These are phyloP conservation scores for Trichodelitschia bisporula DNA, from an alignment of 495 filamentous ascomycete species.

Conservation along the genomic window DNA sequence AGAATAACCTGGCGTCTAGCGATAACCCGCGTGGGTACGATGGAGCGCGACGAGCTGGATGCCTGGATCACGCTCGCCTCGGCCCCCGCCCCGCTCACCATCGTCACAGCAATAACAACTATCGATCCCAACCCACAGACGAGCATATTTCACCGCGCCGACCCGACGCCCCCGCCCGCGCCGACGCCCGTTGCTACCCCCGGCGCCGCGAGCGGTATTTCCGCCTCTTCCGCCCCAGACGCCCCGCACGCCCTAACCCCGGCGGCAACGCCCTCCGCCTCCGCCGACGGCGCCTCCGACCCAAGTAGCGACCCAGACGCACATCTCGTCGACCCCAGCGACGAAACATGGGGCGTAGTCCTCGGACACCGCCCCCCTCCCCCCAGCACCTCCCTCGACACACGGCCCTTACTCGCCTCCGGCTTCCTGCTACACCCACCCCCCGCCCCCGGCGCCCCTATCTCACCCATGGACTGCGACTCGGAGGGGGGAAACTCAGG, in stretches of 20 bases:
- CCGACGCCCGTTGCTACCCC: conserved; percentile 10
- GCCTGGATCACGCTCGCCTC: conserved; percentile 15
- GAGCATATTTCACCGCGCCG: conserved; percentile 1
- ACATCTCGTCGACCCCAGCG: conserved; percentile 47
- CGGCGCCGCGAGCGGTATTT: conserved; percentile 25
- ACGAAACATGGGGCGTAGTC: conserved; percentile 63
- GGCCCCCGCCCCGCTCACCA: conserved; percentile 12
- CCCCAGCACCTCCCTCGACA: conserved; percentile 2
- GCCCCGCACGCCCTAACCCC: conserved; percentile 7
- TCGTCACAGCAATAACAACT: background rate
- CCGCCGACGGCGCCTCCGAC: conserved; percentile 4
- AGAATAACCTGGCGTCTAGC: conserved; percentile 63
- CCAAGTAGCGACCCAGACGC: conserved; percentile 35
- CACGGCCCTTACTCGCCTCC: conserved; percentile 9
- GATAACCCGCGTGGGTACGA: conserved; percentile 44
- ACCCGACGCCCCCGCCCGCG: conserved; percentile 5
- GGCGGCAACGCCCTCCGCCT: conserved; percentile 9
- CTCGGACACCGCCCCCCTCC: conserved; percentile 29
- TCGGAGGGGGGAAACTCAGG: no score
- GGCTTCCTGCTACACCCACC: background rate
- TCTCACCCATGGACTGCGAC: no score
- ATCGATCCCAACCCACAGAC: conserved; percentile 2
- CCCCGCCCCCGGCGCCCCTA: conserved; percentile 27
- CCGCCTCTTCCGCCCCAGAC: conserved; percentile 23
- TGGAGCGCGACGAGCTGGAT: conserved; percentile 53